Conservation (phyloP, 805 yeast genomes). For the Metschnikowia henanensis region DNA sequence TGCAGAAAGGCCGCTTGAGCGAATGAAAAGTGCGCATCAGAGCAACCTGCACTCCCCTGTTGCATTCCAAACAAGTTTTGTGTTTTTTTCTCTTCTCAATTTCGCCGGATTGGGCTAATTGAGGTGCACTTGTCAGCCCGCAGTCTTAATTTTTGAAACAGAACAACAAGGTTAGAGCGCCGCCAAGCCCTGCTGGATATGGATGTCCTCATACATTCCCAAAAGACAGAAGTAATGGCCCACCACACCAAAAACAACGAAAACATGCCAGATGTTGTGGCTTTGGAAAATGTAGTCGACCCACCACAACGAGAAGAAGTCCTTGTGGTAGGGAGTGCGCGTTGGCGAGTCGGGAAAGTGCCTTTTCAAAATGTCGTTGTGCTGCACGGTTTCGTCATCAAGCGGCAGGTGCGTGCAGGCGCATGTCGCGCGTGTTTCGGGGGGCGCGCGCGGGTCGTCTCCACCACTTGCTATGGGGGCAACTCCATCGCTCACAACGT, state of each 20-base stretch:
- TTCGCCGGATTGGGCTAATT: background rate
- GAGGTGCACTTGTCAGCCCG: no score
- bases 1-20: background rate
- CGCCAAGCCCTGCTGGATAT: slow-evolving; percentile 2
- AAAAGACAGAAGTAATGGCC: slow-evolving; percentile 84
- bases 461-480: slow-evolving; percentile 6
- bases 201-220: slow-evolving; percentile 57
- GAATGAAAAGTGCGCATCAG: background rate
- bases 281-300: slow-evolving; percentile 72
- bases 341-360: slow-evolving; percentile 38
- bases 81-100: background rate
- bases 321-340: slow-evolving; percentile 34
- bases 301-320: slow-evolving; percentile 74
- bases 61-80: no score
- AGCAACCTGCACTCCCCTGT: background rate
- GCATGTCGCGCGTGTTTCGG: slow-evolving; percentile 5
- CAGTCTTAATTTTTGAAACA: no score
- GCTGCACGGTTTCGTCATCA: slow-evolving; percentile 14
- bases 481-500: slow-evolving; percentile 2
- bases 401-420: slow-evolving; percentile 3
- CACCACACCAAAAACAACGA: slow-evolving; percentile 84
- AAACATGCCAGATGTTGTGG: slow-evolving; percentile 93
- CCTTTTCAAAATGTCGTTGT: slow-evolving; percentile 31
- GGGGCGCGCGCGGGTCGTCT: background rate
- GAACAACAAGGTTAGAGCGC: background rate